Evolutionary conservation across 495 filamentous ascomycete genomes (phyloP).

Genomic region (Gamarada debralockiae): DNA sequence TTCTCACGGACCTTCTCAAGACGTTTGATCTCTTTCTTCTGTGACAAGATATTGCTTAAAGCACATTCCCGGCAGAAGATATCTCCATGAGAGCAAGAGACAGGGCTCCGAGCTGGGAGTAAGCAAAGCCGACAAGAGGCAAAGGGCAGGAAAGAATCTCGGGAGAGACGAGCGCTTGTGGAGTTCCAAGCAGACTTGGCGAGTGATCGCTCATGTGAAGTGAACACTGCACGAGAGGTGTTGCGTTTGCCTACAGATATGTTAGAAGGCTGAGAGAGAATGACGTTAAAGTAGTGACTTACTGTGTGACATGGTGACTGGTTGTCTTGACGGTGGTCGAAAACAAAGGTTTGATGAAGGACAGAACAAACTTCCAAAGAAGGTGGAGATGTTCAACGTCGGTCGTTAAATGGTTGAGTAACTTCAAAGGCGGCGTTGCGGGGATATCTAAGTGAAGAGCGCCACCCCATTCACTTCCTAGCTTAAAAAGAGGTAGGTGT

Average conservation of each 20-base stretch:
- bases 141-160: conserved; percentile 93
- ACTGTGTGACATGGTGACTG: conserved; percentile 51
- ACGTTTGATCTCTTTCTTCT: conserved; percentile 90
- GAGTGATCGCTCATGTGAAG: conserved; percentile 80
- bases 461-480: too few species aligned
- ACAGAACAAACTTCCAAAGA: too few species aligned
- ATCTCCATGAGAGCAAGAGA: conserved; percentile 71
- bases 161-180: conserved; percentile 77
- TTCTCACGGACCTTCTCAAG: conserved; percentile 63
- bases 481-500: too few species aligned
- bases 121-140: conserved; percentile 88
- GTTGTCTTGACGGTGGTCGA: not conserved
- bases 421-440: not conserved
- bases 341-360: not conserved
- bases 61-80: conserved; percentile 98
- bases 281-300: conserved; percentile 23
- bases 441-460: not conserved
- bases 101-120: conserved; percentile 75
- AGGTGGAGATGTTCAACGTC: too few species aligned
- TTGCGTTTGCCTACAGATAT: conserved; percentile 73
- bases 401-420: too few species aligned
- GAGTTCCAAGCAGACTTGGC: conserved; percentile 78
- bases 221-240: conserved; percentile 94
- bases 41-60: conserved; percentile 81
- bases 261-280: conserved; percentile 14